A percentile compares a stretch with the other conserved stretches of the same genome.
phyloP scores from a whole-genome alignment of 768 basidiomycete species.

The Cystobasidium onofrii region DNA sequence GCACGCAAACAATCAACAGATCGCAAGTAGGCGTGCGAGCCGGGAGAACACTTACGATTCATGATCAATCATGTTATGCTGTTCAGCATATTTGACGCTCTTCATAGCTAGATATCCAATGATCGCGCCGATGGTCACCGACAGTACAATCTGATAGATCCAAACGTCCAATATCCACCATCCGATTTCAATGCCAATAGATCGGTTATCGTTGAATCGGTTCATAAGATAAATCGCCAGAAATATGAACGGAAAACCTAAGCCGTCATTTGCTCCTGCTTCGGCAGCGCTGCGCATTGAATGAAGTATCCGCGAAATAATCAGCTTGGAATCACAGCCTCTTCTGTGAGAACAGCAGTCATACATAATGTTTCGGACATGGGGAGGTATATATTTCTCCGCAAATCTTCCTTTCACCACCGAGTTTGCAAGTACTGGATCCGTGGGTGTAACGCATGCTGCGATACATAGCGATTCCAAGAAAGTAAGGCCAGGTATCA shows the following conservation, averaged over 20 bases:
- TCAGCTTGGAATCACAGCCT: too few relatives aligned
- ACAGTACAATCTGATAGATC: constrained; percentile 47
- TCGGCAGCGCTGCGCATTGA: constrained; percentile 45
- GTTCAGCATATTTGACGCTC: constrained; percentile 43
- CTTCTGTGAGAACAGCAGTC: too few relatives aligned
- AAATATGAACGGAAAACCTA: constrained; percentile 49
- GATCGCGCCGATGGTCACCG: constrained; percentile 44
- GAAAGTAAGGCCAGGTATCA: constrained; percentile 47
- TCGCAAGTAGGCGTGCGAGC: constrained; percentile 44
- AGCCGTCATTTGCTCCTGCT: constrained; percentile 49
- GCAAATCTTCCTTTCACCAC: constrained; percentile 48
- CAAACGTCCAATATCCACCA: constrained; percentile 45
- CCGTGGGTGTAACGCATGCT: constrained; percentile 48
- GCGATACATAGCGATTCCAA: constrained; percentile 47
- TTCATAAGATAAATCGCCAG: constrained; percentile 46
- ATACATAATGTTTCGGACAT: constrained; percentile 47
- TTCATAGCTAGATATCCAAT: constrained; percentile 47
- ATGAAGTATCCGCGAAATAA: too few relatives aligned
- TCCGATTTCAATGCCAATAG: constrained; percentile 44
- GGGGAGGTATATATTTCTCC: constrained; percentile 46
- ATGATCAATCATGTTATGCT: constrained; percentile 46
- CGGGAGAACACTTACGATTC: constrained; percentile 47
- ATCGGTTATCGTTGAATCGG: constrained; percentile 37
- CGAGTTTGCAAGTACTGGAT: constrained; percentile 48
- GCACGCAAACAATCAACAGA: background rate